phyloP scores from a whole-genome alignment of 2,329 filamentous ascomycete species.

The Colletotrichum tanaceti region DNA sequence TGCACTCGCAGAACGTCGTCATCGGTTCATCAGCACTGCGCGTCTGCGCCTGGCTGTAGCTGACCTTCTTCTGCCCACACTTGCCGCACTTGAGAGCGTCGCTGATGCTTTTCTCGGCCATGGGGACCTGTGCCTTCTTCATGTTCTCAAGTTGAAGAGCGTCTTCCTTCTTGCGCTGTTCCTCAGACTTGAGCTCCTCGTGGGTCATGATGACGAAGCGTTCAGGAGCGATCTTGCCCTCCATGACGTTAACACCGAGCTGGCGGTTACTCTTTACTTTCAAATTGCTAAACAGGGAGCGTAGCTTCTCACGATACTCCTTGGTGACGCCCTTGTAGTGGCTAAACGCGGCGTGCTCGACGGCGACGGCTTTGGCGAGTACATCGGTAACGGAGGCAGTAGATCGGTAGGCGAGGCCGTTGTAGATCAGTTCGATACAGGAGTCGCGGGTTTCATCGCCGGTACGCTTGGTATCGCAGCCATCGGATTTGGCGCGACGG shows the following conservation, averaged over 20 bases:
- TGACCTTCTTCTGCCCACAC: constrained; percentile 93
- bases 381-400: constrained; percentile 78
- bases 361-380: constrained; percentile 80
- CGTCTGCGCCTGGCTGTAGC: constrained; percentile 96
- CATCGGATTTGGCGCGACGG: constrained; percentile 82
- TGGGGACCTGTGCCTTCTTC: constrained; percentile 95
- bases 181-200: constrained; percentile 89
- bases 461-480: constrained; percentile 81
- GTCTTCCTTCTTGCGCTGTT: constrained; percentile 80
- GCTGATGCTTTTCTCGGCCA: constrained; percentile 90
- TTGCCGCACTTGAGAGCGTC: constrained; percentile 89
- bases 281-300: constrained; percentile 92
- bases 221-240: constrained; percentile 76
- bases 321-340: constrained; percentile 76
- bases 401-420: constrained; percentile 81
- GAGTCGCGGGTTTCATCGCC: constrained; percentile 80
- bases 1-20: constrained; percentile 81
- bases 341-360: constrained; percentile 82
- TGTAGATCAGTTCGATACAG: constrained; percentile 92
- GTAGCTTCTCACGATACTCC: constrained; percentile 88
- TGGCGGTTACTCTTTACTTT: constrained; percentile 90
- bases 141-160: constrained; percentile 91
- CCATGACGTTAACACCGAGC: constrained; percentile 80
- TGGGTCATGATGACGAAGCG: constrained; percentile 87
- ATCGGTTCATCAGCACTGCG: constrained; percentile 94